Conservation (phyloP, 495 filamentous ascomycete species). For the Aspergillus panamensis region DNA sequence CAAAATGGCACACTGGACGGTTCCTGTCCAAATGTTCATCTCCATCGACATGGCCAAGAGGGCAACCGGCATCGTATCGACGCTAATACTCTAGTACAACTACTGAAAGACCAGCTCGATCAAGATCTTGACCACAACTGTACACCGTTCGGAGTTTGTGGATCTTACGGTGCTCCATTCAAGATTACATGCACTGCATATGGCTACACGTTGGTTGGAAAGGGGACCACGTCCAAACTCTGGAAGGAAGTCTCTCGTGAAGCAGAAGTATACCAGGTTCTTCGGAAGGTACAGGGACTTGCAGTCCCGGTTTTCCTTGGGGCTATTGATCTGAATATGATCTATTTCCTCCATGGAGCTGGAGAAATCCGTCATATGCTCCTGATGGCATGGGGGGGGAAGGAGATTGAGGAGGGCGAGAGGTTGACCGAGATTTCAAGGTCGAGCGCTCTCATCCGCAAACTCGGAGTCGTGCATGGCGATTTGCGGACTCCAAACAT, state of each 20-base stretch:
- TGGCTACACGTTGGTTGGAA: constrained; percentile 47
- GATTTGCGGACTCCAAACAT: no score
- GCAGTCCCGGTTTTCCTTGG: constrained; percentile 43
- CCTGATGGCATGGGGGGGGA: constrained; percentile 45
- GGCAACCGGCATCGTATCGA: constrained; percentile 19
- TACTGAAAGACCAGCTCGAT: constrained; percentile 29
- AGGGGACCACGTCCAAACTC: constrained; percentile 37
- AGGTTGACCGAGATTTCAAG: no score
- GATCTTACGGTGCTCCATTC: constrained; percentile 36
- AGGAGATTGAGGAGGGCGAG: no score
- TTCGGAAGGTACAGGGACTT: constrained; percentile 36
- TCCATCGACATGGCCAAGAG: no score
- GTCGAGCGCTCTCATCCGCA: no score
- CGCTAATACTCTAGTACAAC: constrained; percentile 7
- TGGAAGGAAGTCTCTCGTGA: constrained; percentile 39
- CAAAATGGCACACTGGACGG: constrained; percentile 34
- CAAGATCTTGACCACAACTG: constrained; percentile 29
- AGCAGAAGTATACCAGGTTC: constrained; percentile 35
- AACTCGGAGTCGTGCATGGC: no score
- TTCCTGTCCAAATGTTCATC: constrained; percentile 36
- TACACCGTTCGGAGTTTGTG: constrained; percentile 23
- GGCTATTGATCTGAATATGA: constrained; percentile 33
- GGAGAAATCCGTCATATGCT: constrained; percentile 45
- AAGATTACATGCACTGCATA: constrained; percentile 35
- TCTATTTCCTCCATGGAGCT: constrained; percentile 36